Percentiles rank a stretch among this genome's conserved stretches.
Evolutionary conservation across 164 flowering plant species (phyloP).

Genomic region (Stephania japonica): DNA sequence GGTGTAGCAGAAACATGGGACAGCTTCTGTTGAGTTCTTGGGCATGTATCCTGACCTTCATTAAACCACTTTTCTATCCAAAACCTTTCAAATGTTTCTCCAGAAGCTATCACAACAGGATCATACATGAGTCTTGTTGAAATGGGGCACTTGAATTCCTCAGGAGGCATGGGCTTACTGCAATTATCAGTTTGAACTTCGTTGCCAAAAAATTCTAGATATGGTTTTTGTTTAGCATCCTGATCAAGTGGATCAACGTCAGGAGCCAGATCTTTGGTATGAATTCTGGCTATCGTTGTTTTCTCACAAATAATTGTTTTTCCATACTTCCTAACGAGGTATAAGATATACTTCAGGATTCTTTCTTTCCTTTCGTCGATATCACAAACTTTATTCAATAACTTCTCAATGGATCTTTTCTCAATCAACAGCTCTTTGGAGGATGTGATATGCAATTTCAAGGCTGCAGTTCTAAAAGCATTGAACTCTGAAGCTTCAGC

Average conservation of each 20-base stretch:
- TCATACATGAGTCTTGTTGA: constrained; percentile 68
- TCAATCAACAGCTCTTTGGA: constrained; percentile 54
- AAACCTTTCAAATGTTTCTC: constrained; percentile 73
- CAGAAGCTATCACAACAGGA: constrained; percentile 83
- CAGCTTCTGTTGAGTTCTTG: constrained; percentile 50
- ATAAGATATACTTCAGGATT: constrained; percentile 40
- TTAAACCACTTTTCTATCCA: constrained; percentile 82
- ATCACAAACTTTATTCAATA: constrained; percentile 36
- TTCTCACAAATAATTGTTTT: constrained; percentile 24
- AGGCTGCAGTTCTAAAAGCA: constrained; percentile 50
- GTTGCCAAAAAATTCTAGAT: constrained; percentile 3
- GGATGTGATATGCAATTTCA: constrained; percentile 47
- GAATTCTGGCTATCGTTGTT: constrained; percentile 14
- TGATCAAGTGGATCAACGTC: background rate
- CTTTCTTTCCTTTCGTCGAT: constrained; percentile 41
- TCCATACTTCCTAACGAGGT: constrained; percentile 54
- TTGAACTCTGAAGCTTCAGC: constrained; percentile 32
- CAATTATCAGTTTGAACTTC: constrained; percentile 20
- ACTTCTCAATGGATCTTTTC: constrained; percentile 58
- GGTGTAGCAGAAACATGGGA: constrained; percentile 42
- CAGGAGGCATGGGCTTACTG: constrained; percentile 33
- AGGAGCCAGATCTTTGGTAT: constrained; percentile 12
- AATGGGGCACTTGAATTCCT: constrained; percentile 69
- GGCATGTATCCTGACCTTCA: constrained; percentile 77
- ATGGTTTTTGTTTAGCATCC: constrained; percentile 19